Conservation (phyloP, 2,329 filamentous ascomycete genomes). For the Trichoderma arundinaceum region DNA sequence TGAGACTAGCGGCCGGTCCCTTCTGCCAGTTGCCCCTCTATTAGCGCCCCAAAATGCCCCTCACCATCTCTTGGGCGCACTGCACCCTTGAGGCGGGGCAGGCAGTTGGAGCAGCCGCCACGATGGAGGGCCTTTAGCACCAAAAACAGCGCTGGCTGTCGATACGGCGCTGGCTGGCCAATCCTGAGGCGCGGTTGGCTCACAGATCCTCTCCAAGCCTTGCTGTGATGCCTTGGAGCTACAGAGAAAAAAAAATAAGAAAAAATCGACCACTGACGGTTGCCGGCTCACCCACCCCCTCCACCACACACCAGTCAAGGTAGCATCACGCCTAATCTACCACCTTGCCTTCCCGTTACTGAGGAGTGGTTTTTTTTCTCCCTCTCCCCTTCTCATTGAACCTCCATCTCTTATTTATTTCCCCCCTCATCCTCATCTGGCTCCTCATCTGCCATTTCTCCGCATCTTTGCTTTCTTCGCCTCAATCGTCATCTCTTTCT, state of each 20-base stretch:
- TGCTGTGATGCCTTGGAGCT: conserved; percentile 18
- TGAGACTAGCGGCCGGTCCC: conserved; percentile 29
- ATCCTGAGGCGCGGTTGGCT: conserved; percentile 5
- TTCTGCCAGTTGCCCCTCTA: conserved; percentile 16
- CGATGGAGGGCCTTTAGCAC: conserved; percentile 1
- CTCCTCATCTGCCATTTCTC: conserved; percentile 9
- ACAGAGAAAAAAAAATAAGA: not conserved
- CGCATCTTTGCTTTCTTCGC: conserved; percentile 10
- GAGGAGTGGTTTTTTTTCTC: conserved; percentile 2
- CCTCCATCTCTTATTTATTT: conserved; percentile 25
- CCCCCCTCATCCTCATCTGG: conserved; percentile 16
- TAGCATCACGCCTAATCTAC: conserved; percentile 21
- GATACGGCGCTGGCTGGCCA: conserved; percentile 3
- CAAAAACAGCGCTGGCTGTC: conserved; percentile 12
- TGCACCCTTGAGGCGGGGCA: conserved; percentile 16
- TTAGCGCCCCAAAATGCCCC: conserved; percentile 17
- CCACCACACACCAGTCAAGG: not conserved
- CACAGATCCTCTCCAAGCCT: conserved; percentile 11
- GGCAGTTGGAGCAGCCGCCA: conserved; percentile 5
- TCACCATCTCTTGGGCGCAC: not conserved
- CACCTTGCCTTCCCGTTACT: conserved; percentile 4
- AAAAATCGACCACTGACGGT: conserved; percentile 23
- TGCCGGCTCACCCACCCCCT: conserved; percentile 25
- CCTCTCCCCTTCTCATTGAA: not conserved
- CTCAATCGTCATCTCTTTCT: conserved; percentile 24